A percentile compares a stretch with the other conserved stretches of the same genome.
phyloP scores from a whole-genome alignment of 768 basidiomycete genomes.

The Termitomyces sp. region DNA sequence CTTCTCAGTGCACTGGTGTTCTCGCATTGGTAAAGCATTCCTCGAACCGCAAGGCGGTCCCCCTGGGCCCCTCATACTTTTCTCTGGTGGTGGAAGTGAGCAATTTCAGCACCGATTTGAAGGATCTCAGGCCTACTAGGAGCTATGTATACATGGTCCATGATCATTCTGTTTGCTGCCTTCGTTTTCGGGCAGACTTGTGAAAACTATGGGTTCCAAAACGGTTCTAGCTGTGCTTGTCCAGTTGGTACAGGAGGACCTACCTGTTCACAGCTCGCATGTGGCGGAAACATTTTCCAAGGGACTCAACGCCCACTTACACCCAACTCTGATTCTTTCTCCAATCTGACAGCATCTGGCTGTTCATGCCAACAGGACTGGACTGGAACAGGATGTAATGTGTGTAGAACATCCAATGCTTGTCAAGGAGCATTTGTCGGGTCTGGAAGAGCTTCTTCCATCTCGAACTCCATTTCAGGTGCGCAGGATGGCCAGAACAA shows the following conservation, averaged over 20 bases:
- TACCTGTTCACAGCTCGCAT: conserved; percentile 63
- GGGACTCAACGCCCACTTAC: conserved; percentile 53
- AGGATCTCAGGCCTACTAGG: background rate
- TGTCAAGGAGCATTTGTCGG: conserved; percentile 62
- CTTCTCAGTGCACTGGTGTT: background rate
- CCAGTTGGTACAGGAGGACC: conserved; percentile 77
- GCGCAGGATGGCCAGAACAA: conserved; percentile 39
- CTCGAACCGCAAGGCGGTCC: background rate
- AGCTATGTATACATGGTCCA: conserved; percentile 7
- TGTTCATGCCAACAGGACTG: conserved; percentile 75
- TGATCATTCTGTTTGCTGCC: conserved; percentile 15
- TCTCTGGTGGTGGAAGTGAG: background rate
- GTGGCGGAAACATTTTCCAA: conserved; percentile 80
- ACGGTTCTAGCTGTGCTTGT: conserved; percentile 62
- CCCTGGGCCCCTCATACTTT: background rate
- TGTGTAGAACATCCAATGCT: conserved; percentile 61
- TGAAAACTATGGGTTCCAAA: conserved; percentile 61
- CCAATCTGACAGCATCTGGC: conserved; percentile 60
- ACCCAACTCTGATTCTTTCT: conserved; percentile 33
- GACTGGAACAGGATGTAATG: conserved; percentile 75
- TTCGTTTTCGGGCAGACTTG: conserved; percentile 41
- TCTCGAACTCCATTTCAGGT: conserved; percentile 19
- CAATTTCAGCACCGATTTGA: background rate
- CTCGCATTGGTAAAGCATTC: background rate
- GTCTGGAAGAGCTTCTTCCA: conserved; percentile 27